A percentile compares a stretch with the other conserved stretches of the same genome.
Evolutionary conservation across 2,329 filamentous ascomycete species (phyloP).

Genomic region (Rhinocladiella similis): DNA sequence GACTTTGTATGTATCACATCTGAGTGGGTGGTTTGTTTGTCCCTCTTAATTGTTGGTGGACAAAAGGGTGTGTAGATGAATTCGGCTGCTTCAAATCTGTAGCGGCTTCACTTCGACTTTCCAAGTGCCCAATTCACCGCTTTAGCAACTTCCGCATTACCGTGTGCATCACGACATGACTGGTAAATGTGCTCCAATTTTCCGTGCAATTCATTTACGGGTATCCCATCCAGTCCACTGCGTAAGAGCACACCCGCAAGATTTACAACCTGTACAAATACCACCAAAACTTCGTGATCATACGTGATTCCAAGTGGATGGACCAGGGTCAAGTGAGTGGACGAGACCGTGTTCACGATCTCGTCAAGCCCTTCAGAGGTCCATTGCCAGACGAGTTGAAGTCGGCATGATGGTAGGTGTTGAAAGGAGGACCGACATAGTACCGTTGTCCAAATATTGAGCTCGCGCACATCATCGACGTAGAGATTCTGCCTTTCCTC

Average conservation of each 20-base stretch:
- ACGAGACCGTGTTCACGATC: constrained; percentile 42
- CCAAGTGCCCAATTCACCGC: constrained; percentile 31
- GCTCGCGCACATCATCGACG: constrained; percentile 76
- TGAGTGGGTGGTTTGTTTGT: too few species aligned
- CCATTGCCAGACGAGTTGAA: constrained; percentile 45
- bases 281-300: constrained; percentile 63
- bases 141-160: constrained; percentile 10
- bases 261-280: constrained; percentile 42
- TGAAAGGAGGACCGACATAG: constrained; percentile 36
- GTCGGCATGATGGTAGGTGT: background rate
- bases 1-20: too few species aligned
- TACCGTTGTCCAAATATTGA: constrained; percentile 64
- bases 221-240: constrained; percentile 8
- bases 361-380: constrained; percentile 48
- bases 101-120: constrained; percentile 30
- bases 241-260: constrained; percentile 37
- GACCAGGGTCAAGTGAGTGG: constrained; percentile 33
- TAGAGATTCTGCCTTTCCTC: constrained; percentile 96
- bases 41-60: background rate
- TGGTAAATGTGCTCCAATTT: constrained; percentile 32
- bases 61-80: background rate
- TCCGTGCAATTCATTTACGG: background rate
- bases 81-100: background rate
- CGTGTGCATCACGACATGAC: constrained; percentile 23
- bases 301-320: constrained; percentile 67